These are phyloP conservation scores for Puya raimondii DNA, from an alignment of 176 grass and related monocot genomes.

Conservation along the genomic window DNA sequence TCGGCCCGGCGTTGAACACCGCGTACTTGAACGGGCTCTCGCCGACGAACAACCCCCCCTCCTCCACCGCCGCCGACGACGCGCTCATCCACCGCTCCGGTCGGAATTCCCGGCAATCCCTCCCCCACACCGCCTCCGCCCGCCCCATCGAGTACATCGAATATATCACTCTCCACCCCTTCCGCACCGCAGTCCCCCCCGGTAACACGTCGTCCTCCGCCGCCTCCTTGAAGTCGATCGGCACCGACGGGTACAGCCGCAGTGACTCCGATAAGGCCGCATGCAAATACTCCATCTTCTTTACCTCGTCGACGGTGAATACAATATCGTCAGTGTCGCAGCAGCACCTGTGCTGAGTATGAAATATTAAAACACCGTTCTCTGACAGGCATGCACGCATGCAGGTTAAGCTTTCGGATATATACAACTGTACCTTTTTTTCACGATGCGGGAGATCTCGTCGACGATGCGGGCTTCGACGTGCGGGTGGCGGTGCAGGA, in stretches of 20 bases:
- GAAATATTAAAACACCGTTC: too few relatives aligned
- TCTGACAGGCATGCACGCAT: too few relatives aligned
- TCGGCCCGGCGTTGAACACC: slow-evolving; percentile 81
- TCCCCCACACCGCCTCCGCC: slow-evolving; percentile 48
- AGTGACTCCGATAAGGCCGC: slow-evolving; percentile 74
- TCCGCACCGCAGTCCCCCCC: slow-evolving; percentile 38
- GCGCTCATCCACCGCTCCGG: slow-evolving; percentile 57
- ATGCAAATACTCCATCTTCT: slow-evolving; percentile 70
- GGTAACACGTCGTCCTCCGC: slow-evolving; percentile 70
- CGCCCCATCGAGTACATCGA: slow-evolving; percentile 67
- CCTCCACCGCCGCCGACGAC: neutral
- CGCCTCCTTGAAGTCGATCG: slow-evolving; percentile 74
- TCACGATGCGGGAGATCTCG: slow-evolving; percentile 31
- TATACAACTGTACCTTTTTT: neutral
- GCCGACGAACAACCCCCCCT: slow-evolving; percentile 24
- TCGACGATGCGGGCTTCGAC: slow-evolving; percentile 47
- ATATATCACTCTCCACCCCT: slow-evolving; percentile 62
- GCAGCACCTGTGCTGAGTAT: neutral
- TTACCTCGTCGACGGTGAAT: slow-evolving; percentile 27
- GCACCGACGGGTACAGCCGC: slow-evolving; percentile 81
- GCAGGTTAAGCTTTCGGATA: too few relatives aligned
- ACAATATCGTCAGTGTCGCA: neutral
- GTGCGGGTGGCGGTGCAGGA: slow-evolving; percentile 40
- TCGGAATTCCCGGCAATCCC: slow-evolving; percentile 48
- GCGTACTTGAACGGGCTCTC: slow-evolving; percentile 77